These are phyloP conservation scores for Globisporangium spinosum DNA, from an alignment of 352 stramenopile species.

Conservation along the genomic window DNA sequence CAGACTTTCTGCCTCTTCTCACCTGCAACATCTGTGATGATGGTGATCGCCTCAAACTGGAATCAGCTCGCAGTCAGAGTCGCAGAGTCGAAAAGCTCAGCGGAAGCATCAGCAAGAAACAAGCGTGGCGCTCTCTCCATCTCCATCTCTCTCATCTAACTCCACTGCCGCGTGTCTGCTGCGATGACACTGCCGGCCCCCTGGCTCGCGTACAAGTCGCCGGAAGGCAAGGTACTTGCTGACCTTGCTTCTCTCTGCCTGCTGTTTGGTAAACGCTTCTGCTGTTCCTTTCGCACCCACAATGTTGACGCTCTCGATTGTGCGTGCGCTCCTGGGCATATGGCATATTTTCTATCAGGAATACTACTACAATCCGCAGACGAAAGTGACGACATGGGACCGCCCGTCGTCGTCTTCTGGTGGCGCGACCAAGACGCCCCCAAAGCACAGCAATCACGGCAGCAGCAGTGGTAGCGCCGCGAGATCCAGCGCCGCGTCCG, in stretches of 20 bases:
- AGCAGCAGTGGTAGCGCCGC: slow-evolving; percentile 14
- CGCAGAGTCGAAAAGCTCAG: not conserved
- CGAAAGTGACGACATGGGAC: slow-evolving; percentile 87
- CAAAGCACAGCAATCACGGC: slow-evolving; percentile 36
- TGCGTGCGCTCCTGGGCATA: not conserved
- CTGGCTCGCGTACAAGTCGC: slow-evolving; percentile 86
- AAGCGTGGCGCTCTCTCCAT: not conserved
- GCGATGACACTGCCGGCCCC: slow-evolving; percentile 75
- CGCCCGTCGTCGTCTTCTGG: slow-evolving; percentile 25
- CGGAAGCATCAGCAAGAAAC: not conserved
- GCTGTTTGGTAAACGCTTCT: not conserved
- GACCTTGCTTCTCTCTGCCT: not conserved
- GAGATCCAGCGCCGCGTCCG: not conserved
- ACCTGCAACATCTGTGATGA: too few species aligned
- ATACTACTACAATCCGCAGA: slow-evolving; percentile 90
- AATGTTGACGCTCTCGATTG: not conserved
- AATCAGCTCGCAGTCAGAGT: not conserved
- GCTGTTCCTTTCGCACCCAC: not conserved
- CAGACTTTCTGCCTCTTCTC: too few species aligned
- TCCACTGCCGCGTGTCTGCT: not conserved
- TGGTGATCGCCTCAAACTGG: not conserved
- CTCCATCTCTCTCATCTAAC: not conserved
- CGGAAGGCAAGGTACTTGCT: slow-evolving; percentile 68
- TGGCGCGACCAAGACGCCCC: slow-evolving; percentile 30
- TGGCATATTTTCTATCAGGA: slow-evolving; percentile 34